A percentile compares a stretch with the other conserved stretches of the same genome.
These are phyloP conservation scores for Botrytis fabae DNA, from an alignment of 2,329 filamentous ascomycete species.

Conservation along the genomic window DNA sequence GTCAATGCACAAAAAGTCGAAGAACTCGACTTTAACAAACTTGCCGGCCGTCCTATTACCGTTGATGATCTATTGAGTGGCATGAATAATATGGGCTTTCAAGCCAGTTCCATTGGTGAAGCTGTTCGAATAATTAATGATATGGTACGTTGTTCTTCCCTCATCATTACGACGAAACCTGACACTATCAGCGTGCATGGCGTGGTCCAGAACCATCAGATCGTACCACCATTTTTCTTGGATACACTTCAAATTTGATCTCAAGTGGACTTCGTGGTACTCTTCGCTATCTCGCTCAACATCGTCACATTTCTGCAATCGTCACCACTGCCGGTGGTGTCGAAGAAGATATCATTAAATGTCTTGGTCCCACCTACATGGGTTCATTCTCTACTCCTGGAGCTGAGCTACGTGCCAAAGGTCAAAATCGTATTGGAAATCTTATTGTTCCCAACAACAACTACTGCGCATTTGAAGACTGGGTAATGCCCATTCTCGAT, in stretches of 20 bases:
- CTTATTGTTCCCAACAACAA: slow-evolving; percentile 95
- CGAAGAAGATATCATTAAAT: slow-evolving; percentile 99
- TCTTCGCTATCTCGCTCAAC: slow-evolving; percentile 87
- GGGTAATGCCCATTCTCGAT: slow-evolving; percentile 94
- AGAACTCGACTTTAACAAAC: slow-evolving; percentile 88
- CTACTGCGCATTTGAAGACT: slow-evolving; percentile 97
- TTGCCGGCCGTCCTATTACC: slow-evolving; percentile 73
- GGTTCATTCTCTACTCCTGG: slow-evolving; percentile 80
- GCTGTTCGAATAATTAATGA: slow-evolving; percentile 91
- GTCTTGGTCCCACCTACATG: slow-evolving; percentile 89
- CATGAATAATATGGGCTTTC: slow-evolving; percentile 85
- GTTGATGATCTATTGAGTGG: slow-evolving; percentile 79
- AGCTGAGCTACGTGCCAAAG: slow-evolving; percentile 75
- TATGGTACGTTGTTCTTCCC: slow-evolving; percentile 63
- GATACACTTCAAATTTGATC: slow-evolving; percentile 96
- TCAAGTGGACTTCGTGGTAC: slow-evolving; percentile 92
- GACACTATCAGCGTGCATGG: slow-evolving; percentile 66
- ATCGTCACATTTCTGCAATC: slow-evolving; percentile 87
- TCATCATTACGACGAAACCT: not conserved
- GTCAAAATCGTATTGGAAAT: slow-evolving; percentile 94
- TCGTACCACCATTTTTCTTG: slow-evolving; percentile 90
- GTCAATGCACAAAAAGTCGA: slow-evolving; percentile 76
- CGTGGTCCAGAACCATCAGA: slow-evolving; percentile 75
- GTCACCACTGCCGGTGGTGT: slow-evolving; percentile 95
- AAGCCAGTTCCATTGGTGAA: slow-evolving; percentile 78